Evolutionary conservation across 192 early-diverging fungal species (phyloP).

Genomic region (Kickxella alabastrina): DNA sequence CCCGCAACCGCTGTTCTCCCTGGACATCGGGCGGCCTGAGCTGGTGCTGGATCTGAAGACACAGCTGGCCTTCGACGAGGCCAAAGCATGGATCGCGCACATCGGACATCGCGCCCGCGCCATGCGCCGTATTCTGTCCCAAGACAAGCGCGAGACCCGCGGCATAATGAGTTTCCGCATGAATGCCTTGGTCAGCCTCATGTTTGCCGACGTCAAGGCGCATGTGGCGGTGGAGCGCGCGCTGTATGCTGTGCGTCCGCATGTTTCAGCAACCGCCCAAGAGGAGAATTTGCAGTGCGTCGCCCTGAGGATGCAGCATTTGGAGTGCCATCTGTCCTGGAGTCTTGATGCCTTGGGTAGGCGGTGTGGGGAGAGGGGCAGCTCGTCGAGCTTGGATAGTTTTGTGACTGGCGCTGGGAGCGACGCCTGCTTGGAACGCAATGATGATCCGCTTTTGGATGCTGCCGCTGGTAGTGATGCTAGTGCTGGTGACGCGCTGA

Average conservation of each 20-base stretch:
- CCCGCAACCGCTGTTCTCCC: conserved; percentile 35
- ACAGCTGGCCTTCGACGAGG: conserved; percentile 42
- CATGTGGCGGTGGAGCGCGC: conserved; percentile 39
- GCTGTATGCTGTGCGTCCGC: conserved; percentile 34
- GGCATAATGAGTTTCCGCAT: conserved; percentile 11
- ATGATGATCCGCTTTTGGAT: not conserved
- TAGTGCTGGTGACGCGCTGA: conserved; percentile 2
- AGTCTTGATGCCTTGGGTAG: conserved; percentile 1
- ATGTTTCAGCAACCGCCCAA: conserved; percentile 4
- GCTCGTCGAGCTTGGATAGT: conserved; percentile 1
- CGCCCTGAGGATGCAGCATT: conserved; percentile 29
- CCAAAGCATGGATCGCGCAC: conserved; percentile 18
- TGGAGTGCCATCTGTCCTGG: conserved; percentile 40
- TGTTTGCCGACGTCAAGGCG: conserved; percentile 42
- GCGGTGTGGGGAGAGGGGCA: not conserved
- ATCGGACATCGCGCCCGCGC: conserved; percentile 13
- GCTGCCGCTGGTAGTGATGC: not conserved
- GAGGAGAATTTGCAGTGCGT: conserved; percentile 5
- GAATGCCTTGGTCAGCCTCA: conserved; percentile 26
- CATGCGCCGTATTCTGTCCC: conserved; percentile 12
- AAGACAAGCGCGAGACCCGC: not conserved
- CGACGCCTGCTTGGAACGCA: not conserved
- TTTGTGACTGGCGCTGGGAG: conserved; percentile 9
- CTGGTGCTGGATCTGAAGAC: conserved; percentile 33
- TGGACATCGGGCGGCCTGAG: conserved; percentile 38